Evolutionary conservation across 2,329 filamentous ascomycete genomes (phyloP).

Genomic region (Ceratocystiopsis minuta): DNA sequence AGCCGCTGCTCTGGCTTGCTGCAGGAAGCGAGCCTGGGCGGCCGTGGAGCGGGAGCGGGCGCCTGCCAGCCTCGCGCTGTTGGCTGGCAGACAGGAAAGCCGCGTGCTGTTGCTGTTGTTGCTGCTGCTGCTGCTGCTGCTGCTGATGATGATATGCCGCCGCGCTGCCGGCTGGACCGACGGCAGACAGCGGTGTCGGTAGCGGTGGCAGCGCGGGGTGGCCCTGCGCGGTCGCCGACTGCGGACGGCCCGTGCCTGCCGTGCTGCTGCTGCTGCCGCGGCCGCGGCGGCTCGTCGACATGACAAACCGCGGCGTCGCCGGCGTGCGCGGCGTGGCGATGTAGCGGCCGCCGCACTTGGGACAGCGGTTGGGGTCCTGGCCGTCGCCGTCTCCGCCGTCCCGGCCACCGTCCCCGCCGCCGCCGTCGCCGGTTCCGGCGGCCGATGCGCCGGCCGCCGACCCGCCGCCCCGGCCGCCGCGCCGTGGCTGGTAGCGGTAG

Average conservation of each 20-base stretch:
- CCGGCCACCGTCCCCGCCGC: constrained; percentile 10
- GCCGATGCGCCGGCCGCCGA: not conserved
- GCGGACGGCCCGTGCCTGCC: not conserved
- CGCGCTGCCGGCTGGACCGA: not conserved
- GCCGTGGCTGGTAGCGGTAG: constrained; percentile 83
- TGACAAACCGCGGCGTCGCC: not conserved
- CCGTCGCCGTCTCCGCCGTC: constrained; percentile 22
- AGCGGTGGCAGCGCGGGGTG: not conserved
- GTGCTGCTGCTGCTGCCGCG: not conserved
- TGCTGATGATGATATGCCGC: not conserved
- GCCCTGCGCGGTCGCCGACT: not conserved
- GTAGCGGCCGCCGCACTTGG: constrained; percentile 53
- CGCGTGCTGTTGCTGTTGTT: constrained; percentile 15
- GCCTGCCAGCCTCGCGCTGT: constrained; percentile 1
- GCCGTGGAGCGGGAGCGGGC: constrained; percentile 3
- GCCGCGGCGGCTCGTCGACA: not conserved
- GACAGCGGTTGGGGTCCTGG: constrained; percentile 39
- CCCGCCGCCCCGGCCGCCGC: constrained; percentile 26
- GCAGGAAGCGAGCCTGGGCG: too few species aligned
- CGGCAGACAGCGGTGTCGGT: not conserved
- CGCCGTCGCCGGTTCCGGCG: constrained; percentile 9
- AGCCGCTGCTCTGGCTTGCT: too few species aligned
- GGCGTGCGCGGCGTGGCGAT: constrained; percentile 31
- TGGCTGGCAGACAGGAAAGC: constrained; percentile 8
- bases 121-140: constrained; percentile 9